Evolutionary conservation across 371 early-diverging fungal genomes (phyloP).

Genomic region (Circinella minor): DNA sequence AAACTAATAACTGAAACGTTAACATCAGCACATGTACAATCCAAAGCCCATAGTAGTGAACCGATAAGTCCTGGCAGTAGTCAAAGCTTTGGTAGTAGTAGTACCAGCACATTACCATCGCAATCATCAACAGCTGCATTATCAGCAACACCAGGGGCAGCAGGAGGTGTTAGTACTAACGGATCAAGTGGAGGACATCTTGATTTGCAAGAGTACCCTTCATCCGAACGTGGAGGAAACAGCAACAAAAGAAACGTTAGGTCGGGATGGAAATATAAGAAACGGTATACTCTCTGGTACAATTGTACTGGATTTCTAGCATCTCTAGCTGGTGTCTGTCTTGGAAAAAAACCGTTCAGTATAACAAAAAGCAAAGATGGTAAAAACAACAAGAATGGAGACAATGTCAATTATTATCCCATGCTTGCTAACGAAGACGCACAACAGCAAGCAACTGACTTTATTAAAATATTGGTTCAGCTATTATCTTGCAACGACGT

Average conservation of each 20-base stretch:
- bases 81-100: slow-evolving; percentile 2
- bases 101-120: not conserved
- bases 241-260: not conserved
- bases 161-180: too few relatives aligned
- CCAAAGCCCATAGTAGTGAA: not conserved
- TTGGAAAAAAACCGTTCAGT: not conserved
- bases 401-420: not conserved
- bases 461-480: slow-evolving; percentile 81
- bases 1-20: slow-evolving; percentile 26
- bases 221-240: slow-evolving; percentile 12
- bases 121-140: not conserved
- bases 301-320: slow-evolving; percentile 73
- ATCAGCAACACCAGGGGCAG: not conserved
- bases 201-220: too few relatives aligned
- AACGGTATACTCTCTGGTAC: slow-evolving; percentile 53
- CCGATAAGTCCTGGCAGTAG: not conserved
- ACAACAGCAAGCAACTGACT: slow-evolving; percentile 65
- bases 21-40: not conserved
- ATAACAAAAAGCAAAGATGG: not conserved
- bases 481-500: slow-evolving; percentile 81
- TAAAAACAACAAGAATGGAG: not conserved
- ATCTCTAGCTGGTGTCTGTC: slow-evolving; percentile 67
- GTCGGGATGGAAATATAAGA: slow-evolving; percentile 9
- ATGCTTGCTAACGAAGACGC: not conserved
- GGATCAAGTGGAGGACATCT: not conserved